These are phyloP conservation scores for Paragyromitra xinjiangensis DNA, from an alignment of 495 filamentous ascomycete genomes.

Conservation along the genomic window DNA sequence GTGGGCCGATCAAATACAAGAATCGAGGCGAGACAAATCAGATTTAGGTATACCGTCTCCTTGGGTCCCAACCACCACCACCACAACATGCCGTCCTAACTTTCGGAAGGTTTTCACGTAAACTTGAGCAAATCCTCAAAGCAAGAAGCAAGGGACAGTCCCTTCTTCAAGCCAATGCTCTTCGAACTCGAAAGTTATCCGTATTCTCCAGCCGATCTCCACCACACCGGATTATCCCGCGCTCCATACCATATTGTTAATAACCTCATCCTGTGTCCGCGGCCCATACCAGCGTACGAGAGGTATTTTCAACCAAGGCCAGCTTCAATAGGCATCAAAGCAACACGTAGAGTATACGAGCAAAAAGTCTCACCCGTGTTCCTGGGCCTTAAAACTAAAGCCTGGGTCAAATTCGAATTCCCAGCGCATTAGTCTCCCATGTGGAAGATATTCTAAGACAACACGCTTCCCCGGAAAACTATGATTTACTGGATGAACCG, in stretches of 20 bases:
- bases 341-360: no score
- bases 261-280: not conserved
- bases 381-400: not conserved
- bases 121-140: not conserved
- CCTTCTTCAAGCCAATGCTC: not conserved
- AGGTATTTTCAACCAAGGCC: not conserved
- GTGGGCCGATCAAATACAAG: not conserved
- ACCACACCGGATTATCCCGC: not conserved
- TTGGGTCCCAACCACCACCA: not conserved
- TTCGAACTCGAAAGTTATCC: not conserved
- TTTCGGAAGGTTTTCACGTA: not conserved
- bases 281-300: not conserved
- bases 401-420: not conserved
- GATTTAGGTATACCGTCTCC: not conserved
- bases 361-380: not conserved
- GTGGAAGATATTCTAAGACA: not conserved
- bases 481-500: no score
- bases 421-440: not conserved
- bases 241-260: not conserved
- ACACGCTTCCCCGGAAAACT: not conserved
- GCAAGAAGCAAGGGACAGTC: not conserved
- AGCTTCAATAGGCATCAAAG: not conserved
- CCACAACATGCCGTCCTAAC: not conserved
- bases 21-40: not conserved
- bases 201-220: not conserved